These are phyloP conservation scores for Ochetophila trinervis DNA, from an alignment of 306 rosid genomes.

Conservation along the genomic window DNA sequence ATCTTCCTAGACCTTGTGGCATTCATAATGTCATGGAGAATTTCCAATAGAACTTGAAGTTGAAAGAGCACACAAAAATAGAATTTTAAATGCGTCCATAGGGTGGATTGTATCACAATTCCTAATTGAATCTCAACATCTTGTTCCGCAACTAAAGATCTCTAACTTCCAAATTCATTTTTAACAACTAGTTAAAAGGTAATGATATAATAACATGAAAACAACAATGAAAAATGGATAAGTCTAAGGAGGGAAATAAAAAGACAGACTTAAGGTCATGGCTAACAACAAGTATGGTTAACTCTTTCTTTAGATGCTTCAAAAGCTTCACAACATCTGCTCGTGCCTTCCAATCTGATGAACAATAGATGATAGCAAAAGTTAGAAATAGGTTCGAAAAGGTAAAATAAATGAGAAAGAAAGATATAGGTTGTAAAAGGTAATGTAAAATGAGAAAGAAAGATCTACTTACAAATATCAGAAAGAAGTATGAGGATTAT, in stretches of 20 bases:
- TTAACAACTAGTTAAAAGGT: no score
- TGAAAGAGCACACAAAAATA: neutral
- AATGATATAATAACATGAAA: neutral
- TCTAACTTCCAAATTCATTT: neutral
- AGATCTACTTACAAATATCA: neutral
- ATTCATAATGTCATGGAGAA: neutral
- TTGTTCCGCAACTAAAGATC: neutral
- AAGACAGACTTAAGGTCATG: conserved; percentile 74
- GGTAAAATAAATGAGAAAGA: conserved; percentile 5
- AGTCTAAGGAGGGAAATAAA: conserved; percentile 7
- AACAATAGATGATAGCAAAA: conserved; percentile 19
- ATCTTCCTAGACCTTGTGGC: neutral
- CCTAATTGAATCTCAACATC: neutral
- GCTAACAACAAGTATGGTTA: conserved; percentile 82
- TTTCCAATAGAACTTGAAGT: neutral
- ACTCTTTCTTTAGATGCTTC: conserved; percentile 70
- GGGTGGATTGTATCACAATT: neutral
- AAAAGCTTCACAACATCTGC: conserved; percentile 87
- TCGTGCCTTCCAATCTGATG: conserved; percentile 91
- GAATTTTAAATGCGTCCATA: neutral
- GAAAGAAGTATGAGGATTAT: conserved; percentile 9
- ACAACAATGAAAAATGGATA: conserved; percentile 15
- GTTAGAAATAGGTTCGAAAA: neutral
- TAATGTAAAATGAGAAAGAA: neutral
- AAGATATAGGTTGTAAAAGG: neutral